Base-by-base conservation (phyloP, 1,139 yeast species). In the Sugiyamaella japonica region DNA sequence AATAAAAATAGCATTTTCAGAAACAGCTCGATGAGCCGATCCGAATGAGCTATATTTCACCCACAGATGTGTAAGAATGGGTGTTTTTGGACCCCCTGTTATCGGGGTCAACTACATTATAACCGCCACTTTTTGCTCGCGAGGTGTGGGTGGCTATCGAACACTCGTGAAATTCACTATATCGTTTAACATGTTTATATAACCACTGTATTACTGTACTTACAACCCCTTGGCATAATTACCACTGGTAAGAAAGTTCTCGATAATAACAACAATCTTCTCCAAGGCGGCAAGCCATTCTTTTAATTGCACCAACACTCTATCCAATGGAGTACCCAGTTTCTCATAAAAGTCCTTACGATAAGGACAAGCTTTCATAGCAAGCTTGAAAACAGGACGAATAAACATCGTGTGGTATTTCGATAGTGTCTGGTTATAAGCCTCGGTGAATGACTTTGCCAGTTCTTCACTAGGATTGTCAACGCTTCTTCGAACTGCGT, bases 301-400 rank as follows among this genome's bases (percentile, higher is more conserved):
- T 56, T 71, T 74, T 66, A 89, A 77, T 73, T 89, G 91, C 60
- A 73, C 76, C 50, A 72, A 65, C 25, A 90, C 96, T 68, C 79
- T 81, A 36, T 74, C 82, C 69, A 61, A 61, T 52, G 71, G 73
- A 25, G 76, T 73, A 51, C 96, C 96, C 63, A 89, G 79, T 75
- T 89, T 89, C 57, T 71, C 84, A 67, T 89, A 89, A 67, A 89
- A 88, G 67, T 84, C 96, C 70, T 83, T 84, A 75, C 97, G 83
- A 74, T 88, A 89, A 32, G 97, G 97, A 72, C 96, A 89, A 1
- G 96, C 95, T 72, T 88, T 88, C 97, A 89, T 89, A 55, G 97
- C 97, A 69, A 90, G 79, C 78, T 87, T 88, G 80, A 89, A 90
- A 57, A 89, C 82, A 28, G 96, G 96, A 68, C 86, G 86, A 61